Evolutionary conservation across 768 basidiomycete species (phyloP).

Genomic region (Collybiopsis confluens): DNA sequence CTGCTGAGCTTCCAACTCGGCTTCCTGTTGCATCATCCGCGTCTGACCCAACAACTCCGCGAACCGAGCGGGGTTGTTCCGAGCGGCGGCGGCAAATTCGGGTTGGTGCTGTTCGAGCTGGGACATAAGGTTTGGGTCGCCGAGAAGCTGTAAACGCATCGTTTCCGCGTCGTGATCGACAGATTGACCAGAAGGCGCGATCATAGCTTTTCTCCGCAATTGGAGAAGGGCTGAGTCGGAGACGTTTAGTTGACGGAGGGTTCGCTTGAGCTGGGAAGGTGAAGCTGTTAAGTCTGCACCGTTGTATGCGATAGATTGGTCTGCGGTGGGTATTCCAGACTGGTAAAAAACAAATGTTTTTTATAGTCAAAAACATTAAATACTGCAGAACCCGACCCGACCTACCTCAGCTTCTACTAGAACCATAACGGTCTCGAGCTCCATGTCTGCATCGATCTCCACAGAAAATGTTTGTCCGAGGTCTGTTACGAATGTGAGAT

Average conservation of each 20-base stretch:
- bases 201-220: conserved; percentile 53
- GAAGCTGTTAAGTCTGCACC: conserved; percentile 62
- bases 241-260: conserved; percentile 65
- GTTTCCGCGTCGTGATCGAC: conserved; percentile 82
- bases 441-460: conserved; percentile 89
- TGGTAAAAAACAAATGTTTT: conserved; percentile 23
- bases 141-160: conserved; percentile 85
- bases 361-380: too few species aligned
- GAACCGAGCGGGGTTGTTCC: conserved; percentile 67
- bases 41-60: conserved; percentile 66
- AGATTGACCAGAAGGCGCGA: conserved; percentile 19
- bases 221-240: conserved; percentile 58
- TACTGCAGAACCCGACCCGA: too few species aligned
- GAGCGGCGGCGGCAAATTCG: conserved; percentile 72
- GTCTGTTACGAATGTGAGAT: conserved; percentile 70
- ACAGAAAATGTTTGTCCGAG: conserved; percentile 58
- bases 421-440: conserved; percentile 89
- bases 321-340: conserved; percentile 69
- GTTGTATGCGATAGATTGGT: conserved; percentile 71
- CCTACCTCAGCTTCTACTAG: conserved; percentile 96
- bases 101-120: conserved; percentile 75
- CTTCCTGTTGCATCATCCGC: conserved; percentile 39
- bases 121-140: conserved; percentile 76
- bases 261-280: conserved; percentile 37
- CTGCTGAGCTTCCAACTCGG: conserved; percentile 53